Evolutionary conservation across 208 protist genomes (phyloP).

Genomic region (Entamoeba nuttalli): DNA sequence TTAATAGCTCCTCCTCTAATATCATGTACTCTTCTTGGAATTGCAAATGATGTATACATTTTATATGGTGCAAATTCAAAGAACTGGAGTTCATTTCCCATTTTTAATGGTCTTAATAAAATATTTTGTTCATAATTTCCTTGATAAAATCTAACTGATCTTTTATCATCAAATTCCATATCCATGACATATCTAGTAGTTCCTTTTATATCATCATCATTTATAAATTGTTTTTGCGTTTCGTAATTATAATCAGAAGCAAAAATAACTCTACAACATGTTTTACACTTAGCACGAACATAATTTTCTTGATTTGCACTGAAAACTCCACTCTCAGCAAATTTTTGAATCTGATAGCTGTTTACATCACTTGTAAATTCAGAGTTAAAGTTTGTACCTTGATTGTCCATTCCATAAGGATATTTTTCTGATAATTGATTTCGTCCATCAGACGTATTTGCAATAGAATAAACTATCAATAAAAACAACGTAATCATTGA

Average conservation of each 20-base stretch:
- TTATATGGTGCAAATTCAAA: not conserved
- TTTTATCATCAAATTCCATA: not conserved
- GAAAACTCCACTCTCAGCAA: not conserved
- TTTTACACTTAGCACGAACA: not conserved
- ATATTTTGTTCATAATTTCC: not conserved
- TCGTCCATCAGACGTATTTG: no score
- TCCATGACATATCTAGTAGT: not conserved
- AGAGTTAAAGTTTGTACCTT: no score
- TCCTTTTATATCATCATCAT: not conserved
- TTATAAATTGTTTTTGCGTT: not conserved
- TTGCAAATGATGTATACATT: not conserved
- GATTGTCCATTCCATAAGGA: no score
- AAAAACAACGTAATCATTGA: no score
- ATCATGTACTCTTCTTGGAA: not conserved
- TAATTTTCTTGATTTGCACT: not conserved
- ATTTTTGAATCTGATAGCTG: no score
- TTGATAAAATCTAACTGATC: not conserved
- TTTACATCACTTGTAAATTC: no score
- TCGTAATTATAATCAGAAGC: not conserved
- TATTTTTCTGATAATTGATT: no score
- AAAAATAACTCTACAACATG: not conserved
- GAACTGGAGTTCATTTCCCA: not conserved
- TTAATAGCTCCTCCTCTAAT: not conserved
- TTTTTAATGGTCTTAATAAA: not conserved
- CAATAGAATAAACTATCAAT: no score